Base-by-base conservation (phyloP, 257 asterid genomes). In the Primulina tabacum region DNA sequence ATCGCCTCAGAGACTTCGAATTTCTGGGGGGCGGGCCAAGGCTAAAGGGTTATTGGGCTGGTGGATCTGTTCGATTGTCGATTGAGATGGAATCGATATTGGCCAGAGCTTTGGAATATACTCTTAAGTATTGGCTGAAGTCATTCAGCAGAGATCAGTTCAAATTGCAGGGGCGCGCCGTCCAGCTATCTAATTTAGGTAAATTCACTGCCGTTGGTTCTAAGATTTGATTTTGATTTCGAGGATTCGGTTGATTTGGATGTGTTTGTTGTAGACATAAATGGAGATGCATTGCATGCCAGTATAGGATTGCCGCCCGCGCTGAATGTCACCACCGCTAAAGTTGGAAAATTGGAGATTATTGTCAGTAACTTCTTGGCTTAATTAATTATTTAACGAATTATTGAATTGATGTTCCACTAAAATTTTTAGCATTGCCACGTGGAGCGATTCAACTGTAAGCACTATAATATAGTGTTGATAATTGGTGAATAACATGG, bases 241-340 rank as follows among this genome's bases (percentile, higher is more conserved):
- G 72, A 56, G 68, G 68, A 7, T 69, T 67, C 11, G 60, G 62
- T 69, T 61, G 24, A 21, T 75, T 72, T 64, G 56, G 53, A 11
- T 16, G 2, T 60, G 29, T 61, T 80, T 75, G 60, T 73, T 71
- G 80, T 71, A 93, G 99, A 93, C 77, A 82, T 93, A 67, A 85
- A 90, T 74, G 97, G 99, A 63, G 99, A 93, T 67, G 95, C 99
- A 37, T 65, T 93, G 79, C 99, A 93, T 70, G 97, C 99, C 12
- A 90, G 99, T 74, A 70, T 90, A n/a, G 99, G 99, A 68, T 85
- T 93, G 62, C 99, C 99, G 20, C 96, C 96, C 38, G 99, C 99
- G 65, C 71, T 93, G 75, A 86, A 86, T 80, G 99, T 93, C 58
- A 73, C 96, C 71, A 83, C 91, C 8, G 99, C 99, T 24, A 93